phyloP scores from a whole-genome alignment of 1,284 basidiomycete genomes.

The Baeospora myosura region DNA sequence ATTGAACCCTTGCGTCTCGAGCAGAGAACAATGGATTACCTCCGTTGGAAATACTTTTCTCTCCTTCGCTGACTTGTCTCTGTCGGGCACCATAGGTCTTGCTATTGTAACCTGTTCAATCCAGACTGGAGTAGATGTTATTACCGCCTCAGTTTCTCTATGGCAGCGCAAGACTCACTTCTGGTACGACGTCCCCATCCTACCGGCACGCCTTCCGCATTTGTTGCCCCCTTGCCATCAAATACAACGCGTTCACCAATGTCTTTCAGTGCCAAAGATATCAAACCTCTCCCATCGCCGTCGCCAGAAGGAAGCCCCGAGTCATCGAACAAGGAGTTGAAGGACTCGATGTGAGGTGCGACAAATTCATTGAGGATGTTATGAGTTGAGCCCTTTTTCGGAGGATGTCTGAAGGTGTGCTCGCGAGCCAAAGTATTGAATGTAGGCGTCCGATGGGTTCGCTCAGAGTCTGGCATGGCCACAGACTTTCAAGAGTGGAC shows the following conservation, averaged over 20 bases:
- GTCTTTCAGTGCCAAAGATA: slow-evolving; percentile 77
- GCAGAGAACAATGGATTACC: slow-evolving; percentile 49
- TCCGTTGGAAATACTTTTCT: slow-evolving; percentile 85
- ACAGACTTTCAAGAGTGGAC: too few species aligned
- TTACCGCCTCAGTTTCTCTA: slow-evolving; percentile 4
- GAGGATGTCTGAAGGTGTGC: slow-evolving; percentile 74
- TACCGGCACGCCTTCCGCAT: slow-evolving; percentile 43
- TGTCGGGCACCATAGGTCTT: slow-evolving; percentile 84
- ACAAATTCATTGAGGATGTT: slow-evolving; percentile 91
- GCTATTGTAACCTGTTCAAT: slow-evolving; percentile 84
- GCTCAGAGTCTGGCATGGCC: slow-evolving; percentile 30
- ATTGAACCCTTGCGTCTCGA: slow-evolving; percentile 5
- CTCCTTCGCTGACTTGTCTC: slow-evolving; percentile 70
- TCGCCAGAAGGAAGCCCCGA: slow-evolving; percentile 66
- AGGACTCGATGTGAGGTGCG: slow-evolving; percentile 90
- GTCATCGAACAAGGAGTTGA: slow-evolving; percentile 93
- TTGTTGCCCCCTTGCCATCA: slow-evolving; percentile 62
- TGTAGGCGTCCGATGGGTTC: slow-evolving; percentile 35
- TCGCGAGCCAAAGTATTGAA: slow-evolving; percentile 88
- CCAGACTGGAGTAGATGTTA: slow-evolving; percentile 56
- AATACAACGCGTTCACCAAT: slow-evolving; percentile 90
- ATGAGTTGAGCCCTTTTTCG: slow-evolving; percentile 62
- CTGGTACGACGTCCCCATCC: slow-evolving; percentile 78
- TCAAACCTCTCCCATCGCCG: slow-evolving; percentile 72
- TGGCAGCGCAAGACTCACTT: slow-evolving; percentile 70